Evolutionary conservation across 352 stramenopile genomes (phyloP).

Genomic region (Phytopythium kandeliae): DNA sequence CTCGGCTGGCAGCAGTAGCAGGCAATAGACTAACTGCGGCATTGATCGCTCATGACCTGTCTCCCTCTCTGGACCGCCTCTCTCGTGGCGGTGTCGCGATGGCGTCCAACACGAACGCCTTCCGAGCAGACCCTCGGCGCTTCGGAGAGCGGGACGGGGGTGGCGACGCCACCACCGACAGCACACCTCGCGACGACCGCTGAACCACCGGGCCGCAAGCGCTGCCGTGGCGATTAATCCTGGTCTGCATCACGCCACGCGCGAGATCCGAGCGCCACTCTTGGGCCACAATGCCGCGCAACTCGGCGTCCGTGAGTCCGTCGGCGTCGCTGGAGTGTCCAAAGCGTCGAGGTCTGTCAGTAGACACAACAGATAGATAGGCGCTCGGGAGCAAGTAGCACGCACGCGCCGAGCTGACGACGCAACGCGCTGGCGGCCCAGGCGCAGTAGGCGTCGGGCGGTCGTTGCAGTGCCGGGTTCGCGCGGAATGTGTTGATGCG

Average conservation of each 20-base stretch:
- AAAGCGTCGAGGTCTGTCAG: background rate
- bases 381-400: background rate
- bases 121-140: background rate
- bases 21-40: background rate
- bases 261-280: conserved; percentile 66
- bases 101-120: conserved; percentile 24
- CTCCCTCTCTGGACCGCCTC: conserved; percentile 11
- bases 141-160: background rate
- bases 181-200: conserved; percentile 40
- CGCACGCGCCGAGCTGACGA: conserved; percentile 31
- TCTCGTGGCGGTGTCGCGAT: conserved; percentile 18
- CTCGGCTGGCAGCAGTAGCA: conserved; percentile 27
- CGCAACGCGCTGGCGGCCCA: conserved; percentile 37
- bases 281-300: conserved; percentile 39
- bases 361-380: background rate
- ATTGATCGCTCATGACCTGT: background rate
- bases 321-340: conserved; percentile 12
- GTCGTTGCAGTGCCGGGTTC: conserved; percentile 35
- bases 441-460: conserved; percentile 34
- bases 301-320: conserved; percentile 32
- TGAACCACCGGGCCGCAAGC: conserved; percentile 43
- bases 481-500: conserved; percentile 60
- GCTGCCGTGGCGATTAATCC: conserved; percentile 58
- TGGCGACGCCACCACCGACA: conserved; percentile 30
- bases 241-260: conserved; percentile 36